Evolutionary conservation across 257 asterid species (phyloP).

Genomic region (Primulina huaijiensis): DNA sequence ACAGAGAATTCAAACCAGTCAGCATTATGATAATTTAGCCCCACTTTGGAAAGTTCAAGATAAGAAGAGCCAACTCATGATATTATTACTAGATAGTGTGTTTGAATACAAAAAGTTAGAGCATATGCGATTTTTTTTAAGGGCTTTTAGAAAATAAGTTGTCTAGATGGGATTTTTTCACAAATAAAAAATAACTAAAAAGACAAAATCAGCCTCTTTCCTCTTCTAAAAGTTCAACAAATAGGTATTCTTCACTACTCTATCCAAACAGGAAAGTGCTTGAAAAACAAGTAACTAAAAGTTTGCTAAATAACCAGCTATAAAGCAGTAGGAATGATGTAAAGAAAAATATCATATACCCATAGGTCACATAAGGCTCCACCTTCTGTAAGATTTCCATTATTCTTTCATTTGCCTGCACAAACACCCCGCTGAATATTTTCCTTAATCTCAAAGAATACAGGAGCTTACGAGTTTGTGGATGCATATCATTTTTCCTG

Average conservation of each 20-base stretch:
- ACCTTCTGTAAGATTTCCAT: slow-evolving; percentile 67
- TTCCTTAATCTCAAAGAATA: slow-evolving; percentile 72
- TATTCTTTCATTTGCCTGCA: slow-evolving; percentile 51
- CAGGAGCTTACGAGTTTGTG: slow-evolving; percentile 57
- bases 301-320: background rate
- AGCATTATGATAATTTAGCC: background rate
- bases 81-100: background rate
- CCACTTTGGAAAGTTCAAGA: background rate
- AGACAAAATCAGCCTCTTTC: background rate
- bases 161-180: too few species aligned
- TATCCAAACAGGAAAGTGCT: background rate
- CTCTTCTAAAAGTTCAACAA: background rate
- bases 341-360: slow-evolving; percentile 46
- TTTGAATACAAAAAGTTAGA: background rate
- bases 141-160: too few species aligned
- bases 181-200: background rate
- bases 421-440: slow-evolving; percentile 73
- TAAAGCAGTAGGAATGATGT: slow-evolving; percentile 2
- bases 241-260: background rate
- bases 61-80: background rate
- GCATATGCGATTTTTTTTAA: background rate
- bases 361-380: slow-evolving; percentile 89
- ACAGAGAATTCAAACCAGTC: background rate
- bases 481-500: slow-evolving; percentile 87
- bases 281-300: too few species aligned